phyloP scores from a whole-genome alignment of 257 asterid species.

The Jacaranda mimosifolia region DNA sequence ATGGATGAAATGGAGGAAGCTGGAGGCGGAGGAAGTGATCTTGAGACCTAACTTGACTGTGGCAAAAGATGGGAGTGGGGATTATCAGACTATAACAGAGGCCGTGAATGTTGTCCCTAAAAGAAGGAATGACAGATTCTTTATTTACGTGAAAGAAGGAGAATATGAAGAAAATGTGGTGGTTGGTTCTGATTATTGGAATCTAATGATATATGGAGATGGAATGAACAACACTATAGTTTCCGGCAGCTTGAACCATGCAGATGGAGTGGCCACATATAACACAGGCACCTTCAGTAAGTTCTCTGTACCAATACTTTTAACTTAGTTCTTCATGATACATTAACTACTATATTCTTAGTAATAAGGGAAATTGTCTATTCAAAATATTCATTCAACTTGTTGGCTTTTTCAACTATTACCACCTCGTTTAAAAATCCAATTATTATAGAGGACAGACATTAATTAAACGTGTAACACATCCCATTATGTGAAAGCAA shows the following conservation, averaged over 20 bases:
- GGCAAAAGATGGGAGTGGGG: slow-evolving; percentile 44
- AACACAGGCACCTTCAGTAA: slow-evolving; percentile 47
- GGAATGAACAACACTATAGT: slow-evolving; percentile 47
- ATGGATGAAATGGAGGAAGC: slow-evolving; percentile 10
- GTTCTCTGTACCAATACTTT: background rate
- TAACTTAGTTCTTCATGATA: background rate
- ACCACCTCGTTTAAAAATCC: too few relatives aligned
- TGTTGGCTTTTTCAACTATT: too few relatives aligned
- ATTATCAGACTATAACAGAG: slow-evolving; percentile 34
- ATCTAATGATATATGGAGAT: slow-evolving; percentile 50
- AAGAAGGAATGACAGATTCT: slow-evolving; percentile 31
- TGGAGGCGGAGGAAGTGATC: slow-evolving; percentile 7
- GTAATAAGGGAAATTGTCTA: too few relatives aligned
- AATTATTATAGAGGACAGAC: too few relatives aligned
- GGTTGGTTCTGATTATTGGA: slow-evolving; percentile 41
- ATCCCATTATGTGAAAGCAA: too few relatives aligned
- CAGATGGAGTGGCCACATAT: slow-evolving; percentile 41
- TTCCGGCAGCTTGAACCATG: slow-evolving; percentile 30
- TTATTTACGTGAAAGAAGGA: slow-evolving; percentile 43
- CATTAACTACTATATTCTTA: too few relatives aligned
- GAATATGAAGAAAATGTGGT: slow-evolving; percentile 39
- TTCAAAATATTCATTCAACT: too few relatives aligned
- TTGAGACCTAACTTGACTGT: slow-evolving; percentile 38
- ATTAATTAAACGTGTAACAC: too few relatives aligned
- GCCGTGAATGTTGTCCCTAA: slow-evolving; percentile 45